Evolutionary conservation across 257 asterid species (phyloP).

Genomic region (Euphrasia confusa): DNA sequence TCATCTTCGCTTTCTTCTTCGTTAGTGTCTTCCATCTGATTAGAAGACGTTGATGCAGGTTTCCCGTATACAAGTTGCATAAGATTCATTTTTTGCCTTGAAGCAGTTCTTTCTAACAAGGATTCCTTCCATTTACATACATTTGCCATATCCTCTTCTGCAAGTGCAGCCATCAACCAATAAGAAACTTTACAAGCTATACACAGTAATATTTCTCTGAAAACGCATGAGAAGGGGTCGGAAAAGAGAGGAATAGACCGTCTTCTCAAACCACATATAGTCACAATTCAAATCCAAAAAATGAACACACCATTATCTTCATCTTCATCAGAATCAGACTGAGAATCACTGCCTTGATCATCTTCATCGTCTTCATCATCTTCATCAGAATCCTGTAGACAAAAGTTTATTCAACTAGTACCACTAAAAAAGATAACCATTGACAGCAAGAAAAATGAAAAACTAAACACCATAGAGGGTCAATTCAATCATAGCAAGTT

Average conservation of each 20-base stretch:
- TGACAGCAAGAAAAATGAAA: slow-evolving; percentile 14
- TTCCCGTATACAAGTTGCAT: slow-evolving; percentile 87
- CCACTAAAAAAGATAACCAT: slow-evolving; percentile 17
- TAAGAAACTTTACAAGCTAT: slow-evolving; percentile 9
- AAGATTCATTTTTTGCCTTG: slow-evolving; percentile 56
- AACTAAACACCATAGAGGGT: background rate
- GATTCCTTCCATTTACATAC: slow-evolving; percentile 80
- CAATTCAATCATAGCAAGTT: background rate
- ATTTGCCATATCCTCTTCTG: slow-evolving; percentile 66
- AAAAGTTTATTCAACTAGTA: slow-evolving; percentile 7
- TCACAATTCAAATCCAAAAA: slow-evolving; percentile 8
- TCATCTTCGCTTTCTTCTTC: slow-evolving; percentile 72
- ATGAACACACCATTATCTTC: slow-evolving; percentile 32
- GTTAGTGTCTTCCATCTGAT: slow-evolving; percentile 31
- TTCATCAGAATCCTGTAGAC: slow-evolving; percentile 53
- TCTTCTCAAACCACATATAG: slow-evolving; percentile 15
- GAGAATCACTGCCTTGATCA: slow-evolving; percentile 9
- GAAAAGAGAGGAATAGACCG: background rate
- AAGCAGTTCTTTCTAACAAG: slow-evolving; percentile 60
- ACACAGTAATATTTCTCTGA: background rate
- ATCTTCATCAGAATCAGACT: slow-evolving; percentile 41
- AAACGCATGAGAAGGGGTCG: background rate
- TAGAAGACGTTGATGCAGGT: slow-evolving; percentile 37
- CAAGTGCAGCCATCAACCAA: slow-evolving; percentile 26
- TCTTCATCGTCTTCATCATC: slow-evolving; percentile 19